phyloP scores from a whole-genome alignment of 78 protist genomes.

The Polysphondylium violaceum region DNA sequence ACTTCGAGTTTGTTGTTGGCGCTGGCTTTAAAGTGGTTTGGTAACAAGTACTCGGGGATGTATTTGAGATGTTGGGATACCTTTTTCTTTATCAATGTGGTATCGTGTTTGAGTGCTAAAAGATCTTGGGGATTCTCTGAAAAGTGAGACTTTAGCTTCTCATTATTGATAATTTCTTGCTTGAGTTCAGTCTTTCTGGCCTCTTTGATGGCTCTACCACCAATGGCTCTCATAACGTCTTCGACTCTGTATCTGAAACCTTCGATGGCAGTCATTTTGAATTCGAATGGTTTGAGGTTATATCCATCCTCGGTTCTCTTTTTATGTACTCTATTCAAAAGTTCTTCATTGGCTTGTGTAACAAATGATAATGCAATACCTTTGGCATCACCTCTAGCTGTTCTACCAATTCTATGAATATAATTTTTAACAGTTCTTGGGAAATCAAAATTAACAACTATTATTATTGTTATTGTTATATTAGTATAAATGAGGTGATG shows the following conservation, averaged over 20 bases:
- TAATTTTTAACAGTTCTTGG: slow-evolving; percentile 86
- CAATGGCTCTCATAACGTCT: slow-evolving; percentile 65
- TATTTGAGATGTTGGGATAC: slow-evolving; percentile 5
- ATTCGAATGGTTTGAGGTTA: slow-evolving; percentile 74
- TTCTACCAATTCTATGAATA: slow-evolving; percentile 90
- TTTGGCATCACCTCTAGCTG: slow-evolving; percentile 83
- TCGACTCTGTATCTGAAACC: slow-evolving; percentile 86
- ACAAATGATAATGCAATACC: slow-evolving; percentile 88
- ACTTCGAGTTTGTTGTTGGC: slow-evolving; percentile 35
- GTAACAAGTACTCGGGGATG: slow-evolving; percentile 76
- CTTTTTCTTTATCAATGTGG: slow-evolving; percentile 16
- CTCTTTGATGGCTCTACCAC: slow-evolving; percentile 39
- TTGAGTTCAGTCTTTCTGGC: slow-evolving; percentile 84
- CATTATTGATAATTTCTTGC: slow-evolving; percentile 82
- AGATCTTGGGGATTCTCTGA: slow-evolving; percentile 72
- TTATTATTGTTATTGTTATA: background rate
- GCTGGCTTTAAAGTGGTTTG: slow-evolving; percentile 33
- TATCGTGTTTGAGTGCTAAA: slow-evolving; percentile 59
- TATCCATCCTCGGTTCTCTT: slow-evolving; percentile 56
- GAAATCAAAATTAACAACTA: slow-evolving; percentile 91
- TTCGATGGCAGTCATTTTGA: slow-evolving; percentile 70
- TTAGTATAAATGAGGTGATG: background rate
- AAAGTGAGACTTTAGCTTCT: slow-evolving; percentile 63
- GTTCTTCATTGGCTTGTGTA: slow-evolving; percentile 9
- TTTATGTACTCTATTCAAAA: slow-evolving; percentile 12